These are phyloP conservation scores for Neurospora sp. DNA, from an alignment of 495 filamentous ascomycete species.

Conservation along the genomic window DNA sequence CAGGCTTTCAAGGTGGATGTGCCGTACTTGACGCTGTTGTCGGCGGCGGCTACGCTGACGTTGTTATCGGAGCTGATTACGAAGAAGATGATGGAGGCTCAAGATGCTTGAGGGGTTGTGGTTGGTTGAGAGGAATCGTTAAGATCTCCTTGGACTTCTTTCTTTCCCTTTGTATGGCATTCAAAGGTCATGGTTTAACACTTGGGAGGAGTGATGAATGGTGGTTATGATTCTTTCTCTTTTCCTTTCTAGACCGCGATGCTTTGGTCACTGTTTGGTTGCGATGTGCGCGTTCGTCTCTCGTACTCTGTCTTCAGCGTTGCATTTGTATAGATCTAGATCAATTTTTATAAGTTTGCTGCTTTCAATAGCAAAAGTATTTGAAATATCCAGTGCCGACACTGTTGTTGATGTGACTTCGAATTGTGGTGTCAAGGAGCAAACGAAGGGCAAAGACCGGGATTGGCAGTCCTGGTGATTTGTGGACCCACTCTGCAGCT, in stretches of 20 bases:
- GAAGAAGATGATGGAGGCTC: neutral
- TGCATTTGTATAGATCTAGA: neutral
- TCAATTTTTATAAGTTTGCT: neutral
- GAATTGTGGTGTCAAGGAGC: neutral
- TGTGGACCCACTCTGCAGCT: neutral
- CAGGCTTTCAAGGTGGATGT: constrained; percentile 32
- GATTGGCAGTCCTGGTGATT: neutral
- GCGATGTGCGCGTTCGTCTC: neutral
- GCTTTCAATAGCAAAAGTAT: neutral
- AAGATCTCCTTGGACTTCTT: no score
- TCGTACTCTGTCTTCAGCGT: neutral
- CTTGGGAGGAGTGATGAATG: neutral
- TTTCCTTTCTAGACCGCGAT: neutral
- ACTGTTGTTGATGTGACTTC: neutral
- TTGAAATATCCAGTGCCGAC: neutral
- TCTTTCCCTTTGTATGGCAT: neutral
- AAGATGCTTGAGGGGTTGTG: constrained; percentile 5
- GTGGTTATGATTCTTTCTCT: neutral
- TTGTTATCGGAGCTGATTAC: neutral
- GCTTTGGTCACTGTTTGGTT: neutral
- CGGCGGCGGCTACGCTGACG: constrained; percentile 1
- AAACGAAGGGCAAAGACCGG: neutral
- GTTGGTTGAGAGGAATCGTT: neutral
- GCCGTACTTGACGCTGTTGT: constrained; percentile 27
- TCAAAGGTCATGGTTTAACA: neutral